Conservation (phyloP, 257 asterid species). For the Solanum lycopersicoides region DNA sequence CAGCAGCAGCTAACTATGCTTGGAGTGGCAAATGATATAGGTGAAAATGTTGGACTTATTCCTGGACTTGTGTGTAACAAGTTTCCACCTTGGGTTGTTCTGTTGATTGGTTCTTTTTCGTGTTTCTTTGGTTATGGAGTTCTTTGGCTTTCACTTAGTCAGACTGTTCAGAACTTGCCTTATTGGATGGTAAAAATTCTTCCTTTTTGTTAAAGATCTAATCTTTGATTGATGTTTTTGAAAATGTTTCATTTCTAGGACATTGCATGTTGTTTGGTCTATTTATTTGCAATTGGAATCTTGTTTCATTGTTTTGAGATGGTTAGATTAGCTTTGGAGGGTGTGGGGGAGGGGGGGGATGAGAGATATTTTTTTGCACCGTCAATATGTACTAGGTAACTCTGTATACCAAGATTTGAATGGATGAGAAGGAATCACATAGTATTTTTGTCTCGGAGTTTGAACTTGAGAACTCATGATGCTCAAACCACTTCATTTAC, state of each 20-base stretch:
- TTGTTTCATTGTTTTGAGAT: neutral
- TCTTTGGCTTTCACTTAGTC: slow-evolving; percentile 53
- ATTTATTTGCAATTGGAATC: neutral
- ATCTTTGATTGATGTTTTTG: neutral
- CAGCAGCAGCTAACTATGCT: slow-evolving; percentile 56
- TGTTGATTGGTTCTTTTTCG: slow-evolving; percentile 38
- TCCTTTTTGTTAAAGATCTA: neutral
- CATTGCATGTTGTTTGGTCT: neutral
- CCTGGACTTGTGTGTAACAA: slow-evolving; percentile 48
- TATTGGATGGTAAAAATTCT: slow-evolving; percentile 40
- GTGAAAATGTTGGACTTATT: slow-evolving; percentile 60
- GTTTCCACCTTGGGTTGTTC: slow-evolving; percentile 61
- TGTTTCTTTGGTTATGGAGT: slow-evolving; percentile 65
- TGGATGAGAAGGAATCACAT: neutral
- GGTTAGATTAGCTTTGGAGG: neutral
- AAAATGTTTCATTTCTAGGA: neutral
- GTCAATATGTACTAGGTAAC: neutral
- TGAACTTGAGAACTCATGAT: no score
- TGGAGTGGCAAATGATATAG: slow-evolving; percentile 69
- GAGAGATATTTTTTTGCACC: no score
- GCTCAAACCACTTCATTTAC: no score
- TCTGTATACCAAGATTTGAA: no score
- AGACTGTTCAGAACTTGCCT: slow-evolving; percentile 28
- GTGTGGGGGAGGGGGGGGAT: no score
- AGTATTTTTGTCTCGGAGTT: no score